Base-by-base conservation (phyloP, 768 basidiomycete species). In the Lentinula aciculospora region DNA sequence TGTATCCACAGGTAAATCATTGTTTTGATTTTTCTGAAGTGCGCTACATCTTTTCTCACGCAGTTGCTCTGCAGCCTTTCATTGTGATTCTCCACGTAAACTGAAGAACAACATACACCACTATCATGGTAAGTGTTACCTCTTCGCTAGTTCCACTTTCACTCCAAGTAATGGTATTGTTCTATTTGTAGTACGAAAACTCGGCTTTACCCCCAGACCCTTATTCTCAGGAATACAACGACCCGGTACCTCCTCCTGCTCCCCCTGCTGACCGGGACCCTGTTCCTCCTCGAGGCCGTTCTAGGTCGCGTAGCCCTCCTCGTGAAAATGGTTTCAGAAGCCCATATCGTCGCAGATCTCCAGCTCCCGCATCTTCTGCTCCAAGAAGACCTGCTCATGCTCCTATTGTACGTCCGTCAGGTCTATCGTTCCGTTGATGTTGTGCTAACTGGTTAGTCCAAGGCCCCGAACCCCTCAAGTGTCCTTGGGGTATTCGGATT, bases 401-500 rank as follows among this genome's bases (percentile, higher is more conserved):
- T n/a, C 87, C 88, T 23, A 78, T 86, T 72, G 88, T 90, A 69
- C 60, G 88, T 83, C 59, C 17, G 50, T 34, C 32, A 9, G 32
- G 9, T 34, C 1, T 13, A 56, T 59, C 62, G 4, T 39, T 2
- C 21, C 13, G 28, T n/a, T 17, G 4, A 25, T 42, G 15, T 42
- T 44, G 19, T 39, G 44, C 40, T 39, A 40, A 25, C 29, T 25
- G 32, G 15, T 55, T 39, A 61, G 71, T 78, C 77, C 81, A 92
- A 44, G 90, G 89, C 88, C 64, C 92, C 92, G 49, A 88, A 87
- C 70, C 90, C 94, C 21, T 88, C 89, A 64, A 86, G 81, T 60
- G 94, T 96, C 31, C 80, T 99, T 60, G 96, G 96, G 58, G 94
- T 98, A n/a, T 99, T 98, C 63, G 96, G 96, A n/a, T 75, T 98